Evolutionary conservation across 2,329 filamentous ascomycete genomes (phyloP).

Genomic region (Gnomoniopsis sp.): DNA sequence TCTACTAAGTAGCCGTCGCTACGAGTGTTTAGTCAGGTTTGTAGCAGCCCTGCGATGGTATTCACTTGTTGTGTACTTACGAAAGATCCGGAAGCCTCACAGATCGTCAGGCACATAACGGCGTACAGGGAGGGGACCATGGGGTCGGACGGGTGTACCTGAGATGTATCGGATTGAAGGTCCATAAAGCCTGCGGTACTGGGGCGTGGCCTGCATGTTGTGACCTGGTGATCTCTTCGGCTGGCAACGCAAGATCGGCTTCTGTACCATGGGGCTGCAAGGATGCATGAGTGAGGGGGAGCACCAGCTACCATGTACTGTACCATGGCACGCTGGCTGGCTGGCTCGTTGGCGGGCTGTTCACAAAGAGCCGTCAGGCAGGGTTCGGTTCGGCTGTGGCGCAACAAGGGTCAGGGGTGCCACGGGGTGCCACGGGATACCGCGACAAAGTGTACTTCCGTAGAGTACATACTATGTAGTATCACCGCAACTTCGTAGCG

Average conservation of each 20-base stretch:
- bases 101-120: slow-evolving; percentile 4
- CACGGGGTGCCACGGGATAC: too few species aligned
- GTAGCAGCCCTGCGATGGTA: neutral
- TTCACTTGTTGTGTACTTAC: slow-evolving; percentile 2
- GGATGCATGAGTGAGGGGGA: neutral
- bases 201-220: neutral
- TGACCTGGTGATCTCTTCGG: slow-evolving; percentile 5
- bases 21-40: too few species aligned
- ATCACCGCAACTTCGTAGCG: too few species aligned
- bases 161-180: slow-evolving; percentile 5
- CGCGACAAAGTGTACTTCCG: neutral
- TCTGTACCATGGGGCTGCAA: neutral
- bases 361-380: neutral
- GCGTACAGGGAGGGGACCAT: neutral
- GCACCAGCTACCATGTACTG: too few species aligned
- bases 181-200: slow-evolving; percentile 1
- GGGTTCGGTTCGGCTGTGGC: neutral
- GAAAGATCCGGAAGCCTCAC: neutral
- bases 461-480: too few species aligned
- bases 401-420: neutral
- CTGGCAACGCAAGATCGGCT: slow-evolving; percentile 6
- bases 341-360: too few species aligned
- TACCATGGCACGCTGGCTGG: too few species aligned
- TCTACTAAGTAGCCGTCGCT: too few species aligned
- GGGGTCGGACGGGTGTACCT: slow-evolving; percentile 1